Evolutionary conservation across 495 filamentous ascomycete genomes (phyloP).

Genomic region (Podospora pseudocomata): DNA sequence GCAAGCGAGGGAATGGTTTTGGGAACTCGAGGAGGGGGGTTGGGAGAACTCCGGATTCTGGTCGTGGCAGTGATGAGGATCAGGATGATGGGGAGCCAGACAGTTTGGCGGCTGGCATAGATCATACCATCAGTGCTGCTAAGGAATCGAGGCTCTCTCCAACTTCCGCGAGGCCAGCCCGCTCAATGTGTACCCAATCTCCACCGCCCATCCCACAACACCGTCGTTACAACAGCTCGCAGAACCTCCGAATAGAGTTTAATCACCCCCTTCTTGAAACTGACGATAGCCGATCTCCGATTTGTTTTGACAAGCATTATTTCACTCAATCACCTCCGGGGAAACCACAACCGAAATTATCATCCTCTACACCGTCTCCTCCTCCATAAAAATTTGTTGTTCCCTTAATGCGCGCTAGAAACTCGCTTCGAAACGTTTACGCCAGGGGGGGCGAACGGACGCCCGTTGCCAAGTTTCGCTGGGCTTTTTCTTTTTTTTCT

Average conservation of each 20-base stretch:
- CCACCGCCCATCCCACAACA: too few species aligned
- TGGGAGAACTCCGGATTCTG: slow-evolving; percentile 78
- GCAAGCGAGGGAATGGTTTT: slow-evolving; percentile 63
- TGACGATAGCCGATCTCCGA: neutral
- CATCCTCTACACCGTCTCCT: too few species aligned
- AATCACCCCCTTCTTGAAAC: neutral
- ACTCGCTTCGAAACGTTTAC: neutral
- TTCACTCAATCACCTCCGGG: neutral
- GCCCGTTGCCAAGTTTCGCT: neutral
- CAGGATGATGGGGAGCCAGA: slow-evolving; percentile 84
- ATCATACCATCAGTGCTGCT: too few species aligned
- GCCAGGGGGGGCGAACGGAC: neutral
- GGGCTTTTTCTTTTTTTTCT: neutral
- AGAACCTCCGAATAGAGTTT: neutral
- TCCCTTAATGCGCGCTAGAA: neutral
- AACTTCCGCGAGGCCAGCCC: too few species aligned
- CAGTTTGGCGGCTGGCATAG: slow-evolving; percentile 39
- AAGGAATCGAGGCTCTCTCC: too few species aligned
- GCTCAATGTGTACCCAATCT: too few species aligned
- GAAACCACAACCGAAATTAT: neutral
- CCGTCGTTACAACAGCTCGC: neutral
- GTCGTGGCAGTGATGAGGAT: slow-evolving; percentile 74
- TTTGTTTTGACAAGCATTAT: neutral
- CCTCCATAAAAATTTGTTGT: neutral
- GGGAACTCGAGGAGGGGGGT: slow-evolving; percentile 55